These are phyloP conservation scores for Fusarium concolor DNA, from an alignment of 2,329 filamentous ascomycete genomes.

Conservation along the genomic window DNA sequence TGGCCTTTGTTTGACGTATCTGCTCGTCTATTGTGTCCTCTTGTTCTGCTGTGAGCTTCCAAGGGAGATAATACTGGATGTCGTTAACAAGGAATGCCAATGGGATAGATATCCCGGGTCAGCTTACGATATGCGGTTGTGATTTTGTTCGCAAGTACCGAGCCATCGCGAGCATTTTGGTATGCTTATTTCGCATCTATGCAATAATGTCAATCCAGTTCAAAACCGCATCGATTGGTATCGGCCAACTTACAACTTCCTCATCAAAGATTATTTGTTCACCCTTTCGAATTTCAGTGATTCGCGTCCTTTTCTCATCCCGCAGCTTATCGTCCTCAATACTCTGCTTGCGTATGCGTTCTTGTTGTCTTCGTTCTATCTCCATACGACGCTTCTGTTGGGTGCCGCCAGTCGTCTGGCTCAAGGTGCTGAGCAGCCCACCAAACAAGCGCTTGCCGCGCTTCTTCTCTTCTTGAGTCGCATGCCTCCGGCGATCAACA, in stretches of 20 bases:
- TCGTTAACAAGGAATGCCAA: constrained; percentile 14
- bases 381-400: constrained; percentile 79
- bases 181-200: constrained; percentile 82
- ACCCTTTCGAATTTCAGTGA: constrained; percentile 69
- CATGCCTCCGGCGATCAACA: constrained; percentile 42
- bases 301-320: constrained; percentile 72
- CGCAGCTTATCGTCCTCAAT: constrained; percentile 76
- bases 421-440: constrained; percentile 80
- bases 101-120: not conserved
- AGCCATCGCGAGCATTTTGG: constrained; percentile 77
- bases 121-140: constrained; percentile 78
- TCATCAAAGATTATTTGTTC: constrained; percentile 83
- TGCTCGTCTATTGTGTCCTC: constrained; percentile 78
- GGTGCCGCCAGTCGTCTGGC: constrained; percentile 72
- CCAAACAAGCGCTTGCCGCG: constrained; percentile 89
- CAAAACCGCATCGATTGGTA: not conserved
- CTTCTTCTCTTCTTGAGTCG: constrained; percentile 78
- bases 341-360: constrained; percentile 78
- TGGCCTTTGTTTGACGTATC: constrained; percentile 71
- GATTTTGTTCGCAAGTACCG: constrained; percentile 78
- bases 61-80: constrained; percentile 85
- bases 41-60: constrained; percentile 77
- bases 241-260: constrained; percentile 70
- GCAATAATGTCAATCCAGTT: constrained; percentile 30
- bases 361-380: constrained; percentile 84